Base-by-base conservation (phyloP, 73 alveolate genomes). In the Tetrahymena elliotti region DNA sequence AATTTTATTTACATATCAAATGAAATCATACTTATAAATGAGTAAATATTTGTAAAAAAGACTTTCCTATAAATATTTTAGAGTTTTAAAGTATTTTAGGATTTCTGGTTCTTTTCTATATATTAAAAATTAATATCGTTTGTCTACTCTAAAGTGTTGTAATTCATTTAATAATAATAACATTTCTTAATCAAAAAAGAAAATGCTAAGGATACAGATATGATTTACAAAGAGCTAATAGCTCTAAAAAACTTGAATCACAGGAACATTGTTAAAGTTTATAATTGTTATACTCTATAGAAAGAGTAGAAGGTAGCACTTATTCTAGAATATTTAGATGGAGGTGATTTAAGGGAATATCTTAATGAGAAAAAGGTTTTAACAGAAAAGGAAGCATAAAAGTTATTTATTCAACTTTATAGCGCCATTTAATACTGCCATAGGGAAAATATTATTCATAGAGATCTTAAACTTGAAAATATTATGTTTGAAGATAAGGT, bases 241-340 rank as follows among this genome's bases (percentile, higher is more conserved):
- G 93, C 96, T 33, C 93, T 97, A 24, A 94, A 95, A 93, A 82
- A 95, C 54, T 93, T 97, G 31, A 84, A 47, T 35, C 98, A 97
- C 94, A 37, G 93, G 47, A 96, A 96, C 34, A 96, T 97, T 4
- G 97, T 96, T 36, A 96, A 97, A 41, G 93, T 97, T 4, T 94
- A 93, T 20, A 92, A 93, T 33, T 93, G 97, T n/a, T 96, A 93
- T 36, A 97, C 98, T 0, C 95, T 97, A 33, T 34, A 53, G 36
- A 95, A 96, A 33, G 93, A 94, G 88, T 41, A 93, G 95, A 93
- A 96, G 35, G 96, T 94, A 15, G 52, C 93, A 20, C 52, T 97
- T 18, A 96, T 97, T 33, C 93, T 96, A 96, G 98, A 97, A 82
- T 97, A 96, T 93, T 95, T 97, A 6, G 96, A 96, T 31, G 98